Evolutionary conservation across 805 yeast genomes (phyloP), one percentile per base, ranked within the genome.

Genomic region (Hanseniaspora singularis): DNA sequence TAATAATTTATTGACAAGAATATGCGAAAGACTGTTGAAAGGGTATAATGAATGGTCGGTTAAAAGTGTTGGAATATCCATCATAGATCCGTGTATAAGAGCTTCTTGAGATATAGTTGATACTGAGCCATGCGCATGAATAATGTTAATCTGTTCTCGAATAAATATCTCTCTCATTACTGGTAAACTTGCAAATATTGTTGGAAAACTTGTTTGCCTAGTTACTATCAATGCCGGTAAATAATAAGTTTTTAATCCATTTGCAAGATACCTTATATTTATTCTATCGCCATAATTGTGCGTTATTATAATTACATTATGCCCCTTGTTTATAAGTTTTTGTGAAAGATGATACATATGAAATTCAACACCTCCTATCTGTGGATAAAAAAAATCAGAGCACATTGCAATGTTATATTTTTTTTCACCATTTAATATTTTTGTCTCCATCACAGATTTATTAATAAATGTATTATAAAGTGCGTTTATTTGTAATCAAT

Each of bases 41-140:
- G 97, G 98, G 66, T 87, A 89, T 28, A 92, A 65, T 0, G 97
- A 89, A 59, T 92, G 99, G 59, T 92, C 99, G 0, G 99, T 92
- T 54, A 92, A 81, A 0, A 89, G 89, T 0, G 98, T 86, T 52
- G 76, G 77, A 46, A 89, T 64, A 0, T 96, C 96, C 96, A 92
- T 82, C 0, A 94, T 81, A 33, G 87, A 70, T 0, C 84, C 96
- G 58, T 92, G 97, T n/a, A 88, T 65, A 8, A 92, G 75, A 0
- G 89, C 86, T 59, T 92, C 99, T 52, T 82, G 94, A 38, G 96
- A 84, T 52, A 92, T 63, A 7, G 85, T 74, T 33, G 94, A 79
- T 59, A 84, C 76, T 30, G 95, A 80, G 0, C 94, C 98, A 65
- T 92, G 99, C 11, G 96, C 94, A 61, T 92, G 99, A 2, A 92